Base-by-base conservation (phyloP, 257 asterid species). In the Verbena officinalis region DNA sequence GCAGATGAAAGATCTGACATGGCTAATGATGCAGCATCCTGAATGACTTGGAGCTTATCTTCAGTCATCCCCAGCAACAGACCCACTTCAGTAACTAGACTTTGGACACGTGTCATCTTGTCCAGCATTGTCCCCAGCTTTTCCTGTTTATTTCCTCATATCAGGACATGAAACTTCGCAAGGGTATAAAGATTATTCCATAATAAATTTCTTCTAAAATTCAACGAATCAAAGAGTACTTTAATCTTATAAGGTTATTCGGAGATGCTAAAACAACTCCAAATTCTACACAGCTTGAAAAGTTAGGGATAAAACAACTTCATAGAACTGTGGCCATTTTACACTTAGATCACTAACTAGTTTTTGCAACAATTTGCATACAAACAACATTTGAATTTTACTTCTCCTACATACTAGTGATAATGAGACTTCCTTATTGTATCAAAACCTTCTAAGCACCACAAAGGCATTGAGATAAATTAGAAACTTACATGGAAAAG, bases 51-150 rank as follows among this genome's bases (percentile, higher is more conserved):
- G 71, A 79, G 83, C 4, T 76, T 76, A 65, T 80, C 88, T 62
- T 84, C 83, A 71, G 75, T 60, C 31, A 79, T 19, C 62, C 86
- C 91, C 65, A 93, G 80, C 54, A 68, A 78, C 67, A 16, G 72
- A 44, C 94, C 95, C 42, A 93, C 87, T 76, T 87, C 76, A 64
- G 84, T 54, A 48, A 85, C 97, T 67, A 84, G 71, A 69, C 59
- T 76, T 64, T 81, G 80, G 64, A 93, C 84, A 16, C 99, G 97
- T 15, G 76, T 74, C 93, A 87, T 84, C 76, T 93, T 93, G 85
- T 93, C 97, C 79, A 93, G 79, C 94, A 90, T 89, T 27, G 95
- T 90, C 64, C 99, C 99, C 64, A 93, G 81, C 75, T 86, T 93
- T 83, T 90, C 97, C 99, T 93, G 84, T 54, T 51, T 39, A 58